Conservation (phyloP, 257 asterid species). For the Ilex aquifolium region DNA sequence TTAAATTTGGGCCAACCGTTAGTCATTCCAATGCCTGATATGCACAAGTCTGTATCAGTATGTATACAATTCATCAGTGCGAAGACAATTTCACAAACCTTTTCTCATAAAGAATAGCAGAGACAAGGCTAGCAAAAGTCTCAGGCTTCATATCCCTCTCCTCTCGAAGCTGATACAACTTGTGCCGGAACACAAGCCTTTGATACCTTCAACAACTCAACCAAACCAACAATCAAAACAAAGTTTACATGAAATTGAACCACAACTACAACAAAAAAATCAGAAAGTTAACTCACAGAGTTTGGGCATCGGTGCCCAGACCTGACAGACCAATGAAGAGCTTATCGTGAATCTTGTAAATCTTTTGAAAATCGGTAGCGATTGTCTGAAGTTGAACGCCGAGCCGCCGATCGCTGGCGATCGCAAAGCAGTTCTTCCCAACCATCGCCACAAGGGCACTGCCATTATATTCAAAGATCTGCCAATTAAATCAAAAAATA, state of each 20-base stretch:
- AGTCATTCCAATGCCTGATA: too few species aligned
- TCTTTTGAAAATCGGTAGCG: conserved; percentile 83
- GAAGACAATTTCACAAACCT: conserved; percentile 37
- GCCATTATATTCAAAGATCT: conserved; percentile 97
- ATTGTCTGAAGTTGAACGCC: conserved; percentile 92
- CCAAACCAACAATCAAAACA: background rate
- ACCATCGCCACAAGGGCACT: conserved; percentile 97
- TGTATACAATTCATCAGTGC: too few species aligned
- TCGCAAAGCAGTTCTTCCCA: conserved; percentile 94
- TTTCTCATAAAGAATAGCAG: conserved; percentile 82
- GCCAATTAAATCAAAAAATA: background rate
- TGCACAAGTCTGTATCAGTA: background rate
- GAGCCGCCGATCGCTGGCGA: conserved; percentile 83
- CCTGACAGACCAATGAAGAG: conserved; percentile 93
- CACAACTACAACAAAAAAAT: background rate
- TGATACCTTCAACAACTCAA: conserved; percentile 51
- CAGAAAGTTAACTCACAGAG: conserved; percentile 42
- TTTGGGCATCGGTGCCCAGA: conserved; percentile 86
- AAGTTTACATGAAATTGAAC: background rate
- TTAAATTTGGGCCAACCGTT: background rate
- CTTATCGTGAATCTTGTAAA: conserved; percentile 68
- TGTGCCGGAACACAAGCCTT: conserved; percentile 84
- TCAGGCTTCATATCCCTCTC: conserved; percentile 98
- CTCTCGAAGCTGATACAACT: conserved; percentile 80
- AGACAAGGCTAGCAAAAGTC: conserved; percentile 95